Conservation (phyloP, 768 basidiomycete genomes). For the Lentinula aciculospora region DNA sequence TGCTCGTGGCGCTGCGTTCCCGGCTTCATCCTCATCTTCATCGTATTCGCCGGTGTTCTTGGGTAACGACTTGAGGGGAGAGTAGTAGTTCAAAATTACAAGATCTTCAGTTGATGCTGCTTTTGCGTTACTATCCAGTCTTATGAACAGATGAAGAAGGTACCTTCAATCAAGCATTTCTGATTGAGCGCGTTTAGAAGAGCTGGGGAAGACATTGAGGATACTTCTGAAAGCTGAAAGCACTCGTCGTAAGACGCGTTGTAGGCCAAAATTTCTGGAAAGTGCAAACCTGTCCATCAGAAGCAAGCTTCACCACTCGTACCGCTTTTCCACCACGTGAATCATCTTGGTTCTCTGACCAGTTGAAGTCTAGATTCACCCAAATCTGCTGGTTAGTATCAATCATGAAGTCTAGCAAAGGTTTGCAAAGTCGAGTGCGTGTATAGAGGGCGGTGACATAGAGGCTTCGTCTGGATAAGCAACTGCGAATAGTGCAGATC, state of each 20-base stretch:
- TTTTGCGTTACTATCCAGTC: neutral
- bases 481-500: conserved; percentile 61
- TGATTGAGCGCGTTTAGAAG: conserved; percentile 1
- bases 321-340: conserved; percentile 15
- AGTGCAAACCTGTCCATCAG: conserved; percentile 9
- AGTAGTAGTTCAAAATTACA: neutral
- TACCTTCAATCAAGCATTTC: too few relatives aligned
- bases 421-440: conserved; percentile 45
- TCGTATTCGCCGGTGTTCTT: too few relatives aligned
- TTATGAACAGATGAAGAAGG: neutral
- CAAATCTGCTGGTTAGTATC: conserved; percentile 20
- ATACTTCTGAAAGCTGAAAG: neutral
- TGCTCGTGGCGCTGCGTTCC: neutral
- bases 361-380: conserved; percentile 48
- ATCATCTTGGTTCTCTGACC: conserved; percentile 24
- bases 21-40: too few relatives aligned
- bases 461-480: conserved; percentile 21
- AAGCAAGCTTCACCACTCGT: conserved; percentile 12
- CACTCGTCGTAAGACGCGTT: neutral
- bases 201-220: neutral
- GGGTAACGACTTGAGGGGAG: neutral
- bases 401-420: conserved; percentile 55
- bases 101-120: conserved; percentile 1
- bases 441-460: conserved; percentile 19
- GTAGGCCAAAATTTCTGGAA: neutral